These are phyloP conservation scores for Calonectria pteridis DNA, from an alignment of 2,329 filamentous ascomycete genomes.

Conservation along the genomic window DNA sequence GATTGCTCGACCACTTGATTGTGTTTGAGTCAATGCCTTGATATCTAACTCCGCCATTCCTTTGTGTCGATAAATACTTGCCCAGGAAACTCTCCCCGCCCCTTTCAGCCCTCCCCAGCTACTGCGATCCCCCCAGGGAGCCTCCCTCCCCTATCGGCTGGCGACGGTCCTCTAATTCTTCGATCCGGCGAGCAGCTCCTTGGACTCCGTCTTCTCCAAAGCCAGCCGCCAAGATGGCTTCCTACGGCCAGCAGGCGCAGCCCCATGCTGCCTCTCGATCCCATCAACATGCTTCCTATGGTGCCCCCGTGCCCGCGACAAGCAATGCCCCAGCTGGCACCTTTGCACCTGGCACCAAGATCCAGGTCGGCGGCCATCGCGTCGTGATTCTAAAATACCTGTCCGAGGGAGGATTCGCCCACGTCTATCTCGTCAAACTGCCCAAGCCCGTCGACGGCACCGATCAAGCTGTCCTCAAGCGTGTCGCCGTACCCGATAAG, in stretches of 20 bases:
- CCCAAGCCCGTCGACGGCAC: conserved; percentile 81
- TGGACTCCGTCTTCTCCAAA: not conserved
- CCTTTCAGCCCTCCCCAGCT: conserved; percentile 36
- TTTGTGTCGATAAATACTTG: conserved; percentile 32
- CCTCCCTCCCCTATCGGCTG: conserved; percentile 35
- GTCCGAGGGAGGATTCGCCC: conserved; percentile 97
- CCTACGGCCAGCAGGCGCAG: conserved; percentile 51
- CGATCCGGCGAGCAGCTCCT: conserved; percentile 4
- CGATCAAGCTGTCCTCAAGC: conserved; percentile 88
- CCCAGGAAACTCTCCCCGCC: conserved; percentile 16
- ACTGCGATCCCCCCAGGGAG: conserved; percentile 29
- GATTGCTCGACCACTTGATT: conserved; percentile 38
- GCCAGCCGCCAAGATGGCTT: conserved; percentile 48
- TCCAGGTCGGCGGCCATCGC: conserved; percentile 92
- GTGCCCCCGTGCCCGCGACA: conserved; percentile 55
- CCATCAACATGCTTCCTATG: conserved; percentile 59
- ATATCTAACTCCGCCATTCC: conserved; percentile 36
- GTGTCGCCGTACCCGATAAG: conserved; percentile 97
- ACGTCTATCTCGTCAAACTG: conserved; percentile 96
- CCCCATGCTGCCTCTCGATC: conserved; percentile 46
- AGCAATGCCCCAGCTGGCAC: conserved; percentile 78
- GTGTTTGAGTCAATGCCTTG: conserved; percentile 43
- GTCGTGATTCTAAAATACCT: conserved; percentile 97
- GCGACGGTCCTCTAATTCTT: conserved; percentile 28
- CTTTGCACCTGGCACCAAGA: conserved; percentile 93